Evolutionary conservation across 1,139 yeast genomes (phyloP), one percentile per base, ranked within the genome.

Genomic region (Zygoascus sp.): DNA sequence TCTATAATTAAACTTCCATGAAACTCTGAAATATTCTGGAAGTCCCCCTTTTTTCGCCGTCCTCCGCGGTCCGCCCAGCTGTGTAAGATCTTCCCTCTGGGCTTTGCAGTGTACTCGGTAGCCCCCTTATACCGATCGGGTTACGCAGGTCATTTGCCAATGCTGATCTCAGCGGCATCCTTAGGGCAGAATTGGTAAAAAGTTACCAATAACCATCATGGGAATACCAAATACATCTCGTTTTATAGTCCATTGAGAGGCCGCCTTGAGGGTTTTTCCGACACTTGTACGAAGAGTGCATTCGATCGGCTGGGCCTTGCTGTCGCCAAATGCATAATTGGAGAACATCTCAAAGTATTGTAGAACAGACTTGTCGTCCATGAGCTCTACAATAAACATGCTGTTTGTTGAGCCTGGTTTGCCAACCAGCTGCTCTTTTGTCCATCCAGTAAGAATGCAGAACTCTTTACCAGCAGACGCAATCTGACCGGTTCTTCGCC

Each of bases 401-500:
- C 62, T 57, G 6, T 50, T 50, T 9, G 53, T 50, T n/a, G 53
- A 53, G 30, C 50, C 54, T 19, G 50, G 49, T 22, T 43, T 30
- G 32, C 58, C 59, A 45, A 89, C 66, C 25, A 90, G 65, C 50
- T 82, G 83, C 36, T 80, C 83, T 54, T 77, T 76, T 9, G 81
- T 68, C 97, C 97, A 89, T 1, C 97, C 97, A 0, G 97, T 88
- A 20, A 92, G 69, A 13, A 87, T 76, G 56, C 94, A 83, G 62
- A 92, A 92, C 64, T 92, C 97, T 56, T 84, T 86, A 9, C 96
- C 95, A 2, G 90, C 95, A 50, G 89, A 90, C 0, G 96, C 95
- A 17, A 92, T 86, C 63, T 90, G 96, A 8, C 97, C 96, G 1
- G 96, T 89, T 49, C 97, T 74, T 54, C 98, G 73, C 97, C 97